A percentile compares a stretch with the other conserved stretches of the same genome.
phyloP scores from a whole-genome alignment of 192 early-diverging fungal genomes.

The Entomortierella lignicola region DNA sequence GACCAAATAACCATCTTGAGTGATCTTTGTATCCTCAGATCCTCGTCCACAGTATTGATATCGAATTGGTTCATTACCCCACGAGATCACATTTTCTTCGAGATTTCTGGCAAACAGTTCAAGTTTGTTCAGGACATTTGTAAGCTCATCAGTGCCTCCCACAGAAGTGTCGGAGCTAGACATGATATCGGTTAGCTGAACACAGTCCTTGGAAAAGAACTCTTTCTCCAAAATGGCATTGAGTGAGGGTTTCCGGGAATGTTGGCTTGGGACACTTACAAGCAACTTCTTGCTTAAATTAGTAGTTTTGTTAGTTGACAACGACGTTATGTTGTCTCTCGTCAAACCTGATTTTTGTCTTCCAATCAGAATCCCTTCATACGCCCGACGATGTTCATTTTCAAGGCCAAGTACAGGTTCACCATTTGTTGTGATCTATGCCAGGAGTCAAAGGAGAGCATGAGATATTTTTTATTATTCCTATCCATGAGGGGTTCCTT shows the following conservation, averaged over 20 bases:
- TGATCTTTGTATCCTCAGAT: neutral
- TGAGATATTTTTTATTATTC: too few relatives aligned
- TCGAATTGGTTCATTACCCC: slow-evolving; percentile 75
- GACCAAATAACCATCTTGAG: slow-evolving; percentile 36
- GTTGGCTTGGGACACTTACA: slow-evolving; percentile 66
- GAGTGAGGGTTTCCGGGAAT: slow-evolving; percentile 76
- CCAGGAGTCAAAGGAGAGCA: too few relatives aligned
- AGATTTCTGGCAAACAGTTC: slow-evolving; percentile 78
- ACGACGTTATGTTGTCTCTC: neutral
- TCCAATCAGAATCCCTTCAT: slow-evolving; percentile 71
- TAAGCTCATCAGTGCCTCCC: neutral
- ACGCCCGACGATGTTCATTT: slow-evolving; percentile 69
- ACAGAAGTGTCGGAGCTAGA: neutral
- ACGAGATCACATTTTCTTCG: slow-evolving; percentile 64
- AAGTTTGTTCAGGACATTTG: slow-evolving; percentile 43
- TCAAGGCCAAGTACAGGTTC: slow-evolving; percentile 57
- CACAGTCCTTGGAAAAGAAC: slow-evolving; percentile 9
- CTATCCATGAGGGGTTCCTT: too few relatives aligned
- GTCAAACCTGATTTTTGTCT: neutral
- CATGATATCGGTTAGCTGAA: neutral
- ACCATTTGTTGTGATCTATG: slow-evolving; percentile 52
- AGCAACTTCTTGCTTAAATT: slow-evolving; percentile 40
- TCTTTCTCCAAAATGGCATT: slow-evolving; percentile 39
- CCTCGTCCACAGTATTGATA: slow-evolving; percentile 40
- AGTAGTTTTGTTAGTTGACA: neutral